Evolutionary conservation across 2,329 filamentous ascomycete genomes (phyloP), one percentile per base, ranked within the genome.

Genomic region (Parascedosporium putredinis): DNA sequence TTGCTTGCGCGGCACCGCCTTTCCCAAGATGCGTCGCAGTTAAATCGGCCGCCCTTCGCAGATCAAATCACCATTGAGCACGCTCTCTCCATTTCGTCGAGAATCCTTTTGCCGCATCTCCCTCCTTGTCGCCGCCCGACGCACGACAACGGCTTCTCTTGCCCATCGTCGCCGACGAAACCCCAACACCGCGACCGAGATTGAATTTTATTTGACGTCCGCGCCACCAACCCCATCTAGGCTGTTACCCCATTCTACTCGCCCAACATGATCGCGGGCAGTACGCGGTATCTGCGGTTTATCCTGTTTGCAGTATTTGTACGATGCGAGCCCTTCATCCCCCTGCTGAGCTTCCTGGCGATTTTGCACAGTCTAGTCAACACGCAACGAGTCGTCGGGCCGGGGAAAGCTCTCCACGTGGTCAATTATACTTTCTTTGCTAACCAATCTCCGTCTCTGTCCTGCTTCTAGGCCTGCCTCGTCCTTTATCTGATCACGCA

Each of bases 261-360:
- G 40, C 48, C 42, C 48, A 70, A 57, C 61, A 78, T 76, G 74
- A 83, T 82, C 68, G 78, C 81, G 53, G 82, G 82, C 64, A 82
- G 79, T 57, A 80, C 83, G 67, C 83, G 86, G 68, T 88, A 88
- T 61, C 70, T 83, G 74, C 79, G 81, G 74, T 84, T 83, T 68
- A 75, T 95, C 64, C 75, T 93, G 63, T 81, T 95, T 62, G 86
- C 88, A 52, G 77, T 89, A 62, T 84, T 95, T 62, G 90, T 95
- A 78, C 63, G 84, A 75, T 42, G 33, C 47, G 23, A 44, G 40
- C 7, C 14, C 22, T 34, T 8, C 36, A 16, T n/a, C n/a, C 38
- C 2, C 12, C 16, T 16, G 27, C 27, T 31, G 7, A 7, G 12
- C 27, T 31, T 31, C 38, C 20, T 20, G 5, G 23, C 18, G n/a